A percentile compares a stretch with the other conserved stretches of the same genome.
Evolutionary conservation across 106 monocot species (phyloP).

Genomic region (Agapanthus africanus): DNA sequence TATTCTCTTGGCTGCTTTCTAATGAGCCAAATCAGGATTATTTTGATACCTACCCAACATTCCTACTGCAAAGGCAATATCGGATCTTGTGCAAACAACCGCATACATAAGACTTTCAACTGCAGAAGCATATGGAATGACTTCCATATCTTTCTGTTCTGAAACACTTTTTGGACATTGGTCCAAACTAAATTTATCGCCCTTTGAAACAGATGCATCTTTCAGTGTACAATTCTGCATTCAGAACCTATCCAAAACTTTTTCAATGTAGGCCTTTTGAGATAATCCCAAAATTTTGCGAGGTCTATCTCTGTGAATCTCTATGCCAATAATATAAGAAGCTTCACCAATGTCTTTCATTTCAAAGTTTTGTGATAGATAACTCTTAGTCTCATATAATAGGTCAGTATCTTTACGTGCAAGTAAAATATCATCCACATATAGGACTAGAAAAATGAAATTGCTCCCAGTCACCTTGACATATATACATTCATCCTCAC

Average conservation of each 20-base stretch:
- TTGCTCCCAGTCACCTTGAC: neutral
- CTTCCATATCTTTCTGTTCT: neutral
- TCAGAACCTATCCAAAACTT: neutral
- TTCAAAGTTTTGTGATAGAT: neutral
- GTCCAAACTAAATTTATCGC: no score
- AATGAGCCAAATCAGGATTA: neutral
- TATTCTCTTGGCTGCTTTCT: neutral
- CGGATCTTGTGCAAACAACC: neutral
- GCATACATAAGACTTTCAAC: neutral
- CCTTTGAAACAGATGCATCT: neutral
- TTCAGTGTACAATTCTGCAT: neutral
- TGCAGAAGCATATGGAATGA: neutral
- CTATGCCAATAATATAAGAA: neutral
- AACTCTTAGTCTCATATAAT: neutral
- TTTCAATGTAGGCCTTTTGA: neutral
- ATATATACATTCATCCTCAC: neutral
- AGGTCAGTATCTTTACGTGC: neutral
- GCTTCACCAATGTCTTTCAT: neutral
- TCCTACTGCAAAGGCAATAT: neutral
- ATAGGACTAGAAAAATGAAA: neutral
- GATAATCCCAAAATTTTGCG: neutral
- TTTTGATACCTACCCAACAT: neutral
- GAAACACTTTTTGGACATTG: no score
- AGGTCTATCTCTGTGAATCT: no score
- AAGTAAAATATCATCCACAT: neutral